Evolutionary conservation across 768 basidiomycete species (phyloP).

Genomic region (Boletus eberwhitei): DNA sequence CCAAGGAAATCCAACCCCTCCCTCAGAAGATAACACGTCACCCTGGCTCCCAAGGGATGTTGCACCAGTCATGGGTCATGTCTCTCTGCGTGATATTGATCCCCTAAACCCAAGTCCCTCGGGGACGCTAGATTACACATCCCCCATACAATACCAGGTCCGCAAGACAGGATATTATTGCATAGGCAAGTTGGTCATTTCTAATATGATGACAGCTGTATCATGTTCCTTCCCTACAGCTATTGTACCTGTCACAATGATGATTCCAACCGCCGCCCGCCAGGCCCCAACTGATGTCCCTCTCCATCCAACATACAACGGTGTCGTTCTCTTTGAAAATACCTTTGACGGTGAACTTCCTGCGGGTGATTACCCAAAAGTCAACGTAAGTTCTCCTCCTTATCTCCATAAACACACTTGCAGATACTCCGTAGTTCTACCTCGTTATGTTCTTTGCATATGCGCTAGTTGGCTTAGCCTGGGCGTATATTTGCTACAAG

Average conservation of each 20-base stretch:
- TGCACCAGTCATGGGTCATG: conserved; percentile 7
- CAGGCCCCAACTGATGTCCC: conserved; percentile 50
- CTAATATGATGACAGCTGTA: neutral
- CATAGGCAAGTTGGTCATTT: conserved; percentile 63
- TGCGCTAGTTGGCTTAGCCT: conserved; percentile 57
- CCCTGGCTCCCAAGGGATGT: conserved; percentile 42
- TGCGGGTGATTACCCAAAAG: conserved; percentile 96
- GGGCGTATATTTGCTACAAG: conserved; percentile 83
- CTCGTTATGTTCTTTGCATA: conserved; percentile 83
- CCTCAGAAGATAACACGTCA: conserved; percentile 44
- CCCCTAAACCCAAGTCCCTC: conserved; percentile 47
- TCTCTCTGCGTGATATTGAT: conserved; percentile 21
- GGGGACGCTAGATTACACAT: conserved; percentile 52
- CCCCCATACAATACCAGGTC: conserved; percentile 81
- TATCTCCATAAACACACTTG: neutral
- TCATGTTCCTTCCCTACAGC: conserved; percentile 43
- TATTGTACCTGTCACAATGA: conserved; percentile 84
- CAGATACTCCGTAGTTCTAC: conserved; percentile 63
- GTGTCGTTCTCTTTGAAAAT: conserved; percentile 82
- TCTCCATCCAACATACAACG: conserved; percentile 74
- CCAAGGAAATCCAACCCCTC: conserved; percentile 54
- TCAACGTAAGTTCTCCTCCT: conserved; percentile 60
- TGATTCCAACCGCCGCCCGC: conserved; percentile 34
- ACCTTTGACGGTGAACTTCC: conserved; percentile 85
- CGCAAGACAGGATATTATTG: conserved; percentile 93